Percentiles rank a stretch among this genome's conserved stretches.
Conservation (phyloP, 2,329 filamentous ascomycete species). For the Pezicula radicicola region DNA sequence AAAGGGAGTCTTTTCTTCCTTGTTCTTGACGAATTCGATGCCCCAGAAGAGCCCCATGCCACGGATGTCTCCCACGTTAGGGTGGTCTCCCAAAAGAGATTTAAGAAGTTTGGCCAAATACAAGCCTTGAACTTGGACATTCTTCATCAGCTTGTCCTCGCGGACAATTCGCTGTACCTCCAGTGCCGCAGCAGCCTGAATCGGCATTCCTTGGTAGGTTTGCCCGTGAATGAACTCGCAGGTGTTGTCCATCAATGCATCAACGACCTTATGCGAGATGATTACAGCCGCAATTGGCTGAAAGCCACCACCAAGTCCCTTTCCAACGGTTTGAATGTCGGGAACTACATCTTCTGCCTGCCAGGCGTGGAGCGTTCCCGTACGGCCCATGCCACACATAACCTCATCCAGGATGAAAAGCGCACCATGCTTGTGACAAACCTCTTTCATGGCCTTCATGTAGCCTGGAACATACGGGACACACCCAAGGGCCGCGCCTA, state of each 20-base stretch:
- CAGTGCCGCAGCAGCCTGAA: slow-evolving; percentile 58
- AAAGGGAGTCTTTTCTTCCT: slow-evolving; percentile 46
- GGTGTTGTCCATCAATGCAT: slow-evolving; percentile 28
- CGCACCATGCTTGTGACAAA: slow-evolving; percentile 70
- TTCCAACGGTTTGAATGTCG: slow-evolving; percentile 65
- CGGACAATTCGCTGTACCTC: slow-evolving; percentile 59
- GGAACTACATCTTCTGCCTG: slow-evolving; percentile 50
- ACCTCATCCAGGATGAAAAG: slow-evolving; percentile 77
- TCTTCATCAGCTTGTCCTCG: slow-evolving; percentile 54
- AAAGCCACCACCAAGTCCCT: slow-evolving; percentile 64
- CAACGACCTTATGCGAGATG: slow-evolving; percentile 46
- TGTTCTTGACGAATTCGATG: slow-evolving; percentile 52
- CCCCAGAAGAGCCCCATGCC: slow-evolving; percentile 58
- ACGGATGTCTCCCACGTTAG: slow-evolving; percentile 57
- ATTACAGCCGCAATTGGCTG: slow-evolving; percentile 59
- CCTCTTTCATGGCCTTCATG: slow-evolving; percentile 60
- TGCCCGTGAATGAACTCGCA: slow-evolving; percentile 29
- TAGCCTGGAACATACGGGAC: slow-evolving; percentile 66
- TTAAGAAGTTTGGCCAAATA: slow-evolving; percentile 42
- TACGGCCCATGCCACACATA: slow-evolving; percentile 57
- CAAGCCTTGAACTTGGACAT: slow-evolving; percentile 52
- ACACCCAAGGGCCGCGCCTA: slow-evolving; percentile 68
- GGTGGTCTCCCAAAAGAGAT: slow-evolving; percentile 37
- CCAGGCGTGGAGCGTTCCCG: slow-evolving; percentile 53
- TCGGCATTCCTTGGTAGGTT: slow-evolving; percentile 60